Conservation (phyloP, 768 basidiomycete species). For the Nevesoporus exiguus region DNA sequence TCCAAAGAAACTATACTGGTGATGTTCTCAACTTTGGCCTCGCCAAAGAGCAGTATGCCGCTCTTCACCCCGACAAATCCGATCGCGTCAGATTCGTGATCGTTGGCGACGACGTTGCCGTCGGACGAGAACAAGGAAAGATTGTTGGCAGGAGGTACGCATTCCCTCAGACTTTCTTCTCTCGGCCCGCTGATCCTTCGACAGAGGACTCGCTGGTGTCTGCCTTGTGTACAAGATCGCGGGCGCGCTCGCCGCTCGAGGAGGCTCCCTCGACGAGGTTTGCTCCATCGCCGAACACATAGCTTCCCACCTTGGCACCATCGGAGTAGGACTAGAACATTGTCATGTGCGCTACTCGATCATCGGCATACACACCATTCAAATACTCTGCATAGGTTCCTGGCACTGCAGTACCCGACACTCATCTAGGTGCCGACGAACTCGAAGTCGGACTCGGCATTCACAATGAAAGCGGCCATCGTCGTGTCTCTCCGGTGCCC, state of each 20-base stretch:
- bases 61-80: slow-evolving; percentile 62
- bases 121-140: slow-evolving; percentile 73
- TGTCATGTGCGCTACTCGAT: slow-evolving; percentile 57
- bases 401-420: slow-evolving; percentile 59
- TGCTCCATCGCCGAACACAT: slow-evolving; percentile 62
- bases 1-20: slow-evolving; percentile 77
- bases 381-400: slow-evolving; percentile 52
- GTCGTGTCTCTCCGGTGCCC: slow-evolving; percentile 67
- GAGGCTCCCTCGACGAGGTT: slow-evolving; percentile 67
- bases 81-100: slow-evolving; percentile 71
- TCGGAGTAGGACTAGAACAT: slow-evolving; percentile 86
- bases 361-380: background rate
- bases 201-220: slow-evolving; percentile 77
- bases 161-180: background rate
- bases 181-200: background rate
- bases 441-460: slow-evolving; percentile 91
- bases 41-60: slow-evolving; percentile 80
- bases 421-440: slow-evolving; percentile 56
- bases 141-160: slow-evolving; percentile 74
- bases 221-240: slow-evolving; percentile 89
- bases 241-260: slow-evolving; percentile 71
- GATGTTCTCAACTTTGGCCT: slow-evolving; percentile 91
- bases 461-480: slow-evolving; percentile 83
- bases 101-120: slow-evolving; percentile 89
- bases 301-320: slow-evolving; percentile 67